These are phyloP conservation scores for Metarhizium guizhouense DNA, from an alignment of 2,329 filamentous ascomycete genomes.

Conservation along the genomic window DNA sequence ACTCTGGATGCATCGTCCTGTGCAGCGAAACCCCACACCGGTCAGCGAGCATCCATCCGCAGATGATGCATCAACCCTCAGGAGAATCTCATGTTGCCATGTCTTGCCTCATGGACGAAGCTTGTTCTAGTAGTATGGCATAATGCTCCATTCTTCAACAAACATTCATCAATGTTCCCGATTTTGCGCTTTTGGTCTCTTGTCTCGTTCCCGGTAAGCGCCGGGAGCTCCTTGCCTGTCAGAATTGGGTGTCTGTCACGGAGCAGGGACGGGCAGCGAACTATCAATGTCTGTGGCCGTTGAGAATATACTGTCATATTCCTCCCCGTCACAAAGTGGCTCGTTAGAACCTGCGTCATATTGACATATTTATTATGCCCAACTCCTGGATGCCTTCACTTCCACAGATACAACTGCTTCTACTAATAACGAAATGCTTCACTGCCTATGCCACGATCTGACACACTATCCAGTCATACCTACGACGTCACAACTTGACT, in stretches of 20 bases:
- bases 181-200: background rate
- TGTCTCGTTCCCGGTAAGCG: background rate
- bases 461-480: constrained; percentile 18
- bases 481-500: constrained; percentile 10
- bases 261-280: background rate
- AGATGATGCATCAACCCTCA: background rate
- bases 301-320: background rate
- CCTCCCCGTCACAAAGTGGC: background rate
- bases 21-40: constrained; percentile 5
- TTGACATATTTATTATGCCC: background rate
- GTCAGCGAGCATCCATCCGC: background rate
- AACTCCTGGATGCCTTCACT: background rate
- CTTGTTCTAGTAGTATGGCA: background rate
- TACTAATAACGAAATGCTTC: constrained; percentile 15
- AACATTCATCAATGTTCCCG: background rate
- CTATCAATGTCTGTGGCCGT: background rate
- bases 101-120: background rate
- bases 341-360: background rate
- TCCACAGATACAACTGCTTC: background rate
- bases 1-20: background rate
- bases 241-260: background rate
- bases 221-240: background rate
- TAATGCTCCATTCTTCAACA: background rate
- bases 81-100: background rate
- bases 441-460: constrained; percentile 17